phyloP scores from a whole-genome alignment of 371 early-diverging fungal genomes.

The Blakeslea trispora region DNA sequence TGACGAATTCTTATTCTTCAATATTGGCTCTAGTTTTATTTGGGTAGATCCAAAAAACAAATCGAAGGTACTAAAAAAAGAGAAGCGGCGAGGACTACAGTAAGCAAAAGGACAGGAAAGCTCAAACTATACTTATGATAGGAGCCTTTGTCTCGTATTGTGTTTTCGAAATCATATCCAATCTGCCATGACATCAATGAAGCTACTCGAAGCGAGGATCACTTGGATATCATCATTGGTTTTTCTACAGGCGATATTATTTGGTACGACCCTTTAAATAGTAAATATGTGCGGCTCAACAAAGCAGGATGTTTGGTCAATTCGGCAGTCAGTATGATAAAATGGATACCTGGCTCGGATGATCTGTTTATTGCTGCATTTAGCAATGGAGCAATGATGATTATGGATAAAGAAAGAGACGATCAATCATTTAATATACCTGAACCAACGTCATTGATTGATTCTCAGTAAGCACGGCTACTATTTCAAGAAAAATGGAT shows the following conservation, averaged over 20 bases:
- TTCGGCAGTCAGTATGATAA: conserved; percentile 71
- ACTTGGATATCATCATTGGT: conserved; percentile 74
- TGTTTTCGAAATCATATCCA: conserved; percentile 78
- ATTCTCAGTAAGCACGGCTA: conserved; percentile 24
- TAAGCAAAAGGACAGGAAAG: background rate
- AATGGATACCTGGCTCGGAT: conserved; percentile 92
- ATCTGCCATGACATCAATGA: conserved; percentile 89
- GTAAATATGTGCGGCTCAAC: conserved; percentile 59
- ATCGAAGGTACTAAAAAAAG: conserved; percentile 47
- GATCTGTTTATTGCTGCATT: conserved; percentile 81
- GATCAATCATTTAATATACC: conserved; percentile 63
- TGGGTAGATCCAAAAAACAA: conserved; percentile 70
- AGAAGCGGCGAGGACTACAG: too few species aligned
- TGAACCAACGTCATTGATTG: conserved; percentile 28
- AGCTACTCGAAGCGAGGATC: conserved; percentile 63
- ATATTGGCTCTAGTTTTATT: conserved; percentile 71
- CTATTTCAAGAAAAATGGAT: background rate
- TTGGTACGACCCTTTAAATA: conserved; percentile 75
- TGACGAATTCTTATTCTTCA: conserved; percentile 42
- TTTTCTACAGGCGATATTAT: conserved; percentile 83
- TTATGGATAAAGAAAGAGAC: conserved; percentile 88
- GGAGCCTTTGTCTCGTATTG: conserved; percentile 79
- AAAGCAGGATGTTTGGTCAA: conserved; percentile 64
- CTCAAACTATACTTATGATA: conserved; percentile 20
- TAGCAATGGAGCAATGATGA: conserved; percentile 72